These are phyloP conservation scores for Aureobasidium pullulans DNA, from an alignment of 2,329 filamentous ascomycete species.

Conservation along the genomic window DNA sequence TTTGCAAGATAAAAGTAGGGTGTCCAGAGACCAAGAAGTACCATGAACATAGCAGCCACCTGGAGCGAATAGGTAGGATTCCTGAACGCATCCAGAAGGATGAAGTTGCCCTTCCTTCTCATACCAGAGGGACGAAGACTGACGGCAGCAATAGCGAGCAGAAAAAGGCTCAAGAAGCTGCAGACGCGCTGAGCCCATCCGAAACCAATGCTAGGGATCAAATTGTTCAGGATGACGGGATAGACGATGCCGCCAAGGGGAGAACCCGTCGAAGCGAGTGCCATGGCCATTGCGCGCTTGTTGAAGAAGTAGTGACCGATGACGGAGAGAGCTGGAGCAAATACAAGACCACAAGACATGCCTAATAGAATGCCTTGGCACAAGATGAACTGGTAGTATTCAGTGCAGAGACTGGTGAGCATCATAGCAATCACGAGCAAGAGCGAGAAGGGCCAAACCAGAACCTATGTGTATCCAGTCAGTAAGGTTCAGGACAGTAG, in stretches of 20 bases:
- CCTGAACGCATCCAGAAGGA: conserved; percentile 29
- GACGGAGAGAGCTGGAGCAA: conserved; percentile 54
- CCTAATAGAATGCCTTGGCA: conserved; percentile 42
- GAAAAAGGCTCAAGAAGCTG: conserved; percentile 32
- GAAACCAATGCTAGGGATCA: conserved; percentile 42
- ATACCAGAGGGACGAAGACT: not conserved
- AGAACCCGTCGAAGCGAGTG: conserved; percentile 50
- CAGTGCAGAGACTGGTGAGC: conserved; percentile 40
- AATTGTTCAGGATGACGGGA: conserved; percentile 39
- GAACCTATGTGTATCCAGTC: conserved; percentile 23
- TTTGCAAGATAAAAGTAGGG: conserved; percentile 50
- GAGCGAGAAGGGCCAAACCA: conserved; percentile 34
- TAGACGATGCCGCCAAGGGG: conserved; percentile 41
- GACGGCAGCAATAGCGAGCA: conserved; percentile 14
- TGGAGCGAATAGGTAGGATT: conserved; percentile 37
- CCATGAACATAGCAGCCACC: conserved; percentile 39
- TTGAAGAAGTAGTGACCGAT: conserved; percentile 56
- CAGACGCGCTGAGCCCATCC: conserved; percentile 44
- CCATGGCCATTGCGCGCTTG: conserved; percentile 48
- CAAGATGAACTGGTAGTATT: conserved; percentile 44
- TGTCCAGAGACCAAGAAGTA: conserved; percentile 24
- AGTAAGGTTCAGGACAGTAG: not conserved
- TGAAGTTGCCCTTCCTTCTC: conserved; percentile 4
- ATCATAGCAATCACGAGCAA: conserved; percentile 41
- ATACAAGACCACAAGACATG: conserved; percentile 51